These are phyloP conservation scores for Hymenoscyphus repandus DNA, from an alignment of 2,329 filamentous ascomycete genomes.

Conservation along the genomic window DNA sequence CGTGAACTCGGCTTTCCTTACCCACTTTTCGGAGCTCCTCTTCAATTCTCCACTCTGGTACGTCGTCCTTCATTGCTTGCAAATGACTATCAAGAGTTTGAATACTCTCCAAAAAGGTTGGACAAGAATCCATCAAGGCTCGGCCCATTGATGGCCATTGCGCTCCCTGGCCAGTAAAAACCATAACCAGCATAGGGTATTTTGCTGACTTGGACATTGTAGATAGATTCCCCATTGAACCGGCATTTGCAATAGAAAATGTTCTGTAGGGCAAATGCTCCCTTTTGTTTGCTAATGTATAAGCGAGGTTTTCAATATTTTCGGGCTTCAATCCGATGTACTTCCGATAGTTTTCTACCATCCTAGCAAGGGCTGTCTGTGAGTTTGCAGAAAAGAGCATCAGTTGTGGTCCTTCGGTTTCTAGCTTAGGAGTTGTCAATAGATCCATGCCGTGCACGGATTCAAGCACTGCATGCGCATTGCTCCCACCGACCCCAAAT, in stretches of 20 bases:
- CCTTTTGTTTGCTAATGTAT: slow-evolving; percentile 1
- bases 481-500: slow-evolving; percentile 28
- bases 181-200: neutral
- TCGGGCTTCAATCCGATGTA: neutral
- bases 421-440: no score
- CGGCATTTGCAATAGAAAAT: neutral
- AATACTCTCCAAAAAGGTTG: slow-evolving; percentile 18
- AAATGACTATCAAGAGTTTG: neutral
- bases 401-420: no score
- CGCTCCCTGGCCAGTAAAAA: slow-evolving; percentile 30
- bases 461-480: slow-evolving; percentile 32
- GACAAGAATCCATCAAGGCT: slow-evolving; percentile 9
- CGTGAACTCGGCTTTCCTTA: slow-evolving; percentile 33
- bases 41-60: slow-evolving; percentile 11
- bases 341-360: neutral
- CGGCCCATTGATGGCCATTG: slow-evolving; percentile 26
- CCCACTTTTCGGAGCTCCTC: slow-evolving; percentile 22
- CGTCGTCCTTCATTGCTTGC: neutral
- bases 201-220: neutral
- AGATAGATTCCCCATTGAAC: neutral
- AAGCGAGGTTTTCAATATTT: slow-evolving; percentile 1
- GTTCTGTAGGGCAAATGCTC: slow-evolving; percentile 1
- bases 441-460: no score
- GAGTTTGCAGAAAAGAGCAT: slow-evolving; percentile 3
- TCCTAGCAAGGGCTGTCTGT: neutral